Evolutionary conservation across 176 grass and related monocot species (phyloP).

Genomic region (maize (Zea mays)): DNA sequence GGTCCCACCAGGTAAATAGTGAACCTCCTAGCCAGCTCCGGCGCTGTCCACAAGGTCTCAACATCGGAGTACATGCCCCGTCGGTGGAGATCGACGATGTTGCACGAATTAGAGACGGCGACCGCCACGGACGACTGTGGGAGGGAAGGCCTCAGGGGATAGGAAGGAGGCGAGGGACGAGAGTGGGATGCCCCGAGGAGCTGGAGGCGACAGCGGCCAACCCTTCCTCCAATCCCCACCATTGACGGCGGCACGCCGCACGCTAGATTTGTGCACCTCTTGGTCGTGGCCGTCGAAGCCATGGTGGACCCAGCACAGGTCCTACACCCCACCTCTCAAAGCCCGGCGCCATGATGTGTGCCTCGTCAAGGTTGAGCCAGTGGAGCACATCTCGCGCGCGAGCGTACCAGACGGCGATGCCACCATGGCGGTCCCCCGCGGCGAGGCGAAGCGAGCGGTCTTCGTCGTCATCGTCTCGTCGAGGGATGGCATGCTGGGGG

Average conservation of each 20-base stretch:
- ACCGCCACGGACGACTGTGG: constrained; percentile 2
- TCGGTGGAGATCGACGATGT: constrained; percentile 42
- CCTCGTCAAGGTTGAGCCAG: constrained; percentile 73
- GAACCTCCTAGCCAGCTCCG: constrained; percentile 60
- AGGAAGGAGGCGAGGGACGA: constrained; percentile 51
- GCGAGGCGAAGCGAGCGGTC: constrained; percentile 65
- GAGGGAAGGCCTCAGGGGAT: constrained; percentile 5
- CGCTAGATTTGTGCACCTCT: too few relatives aligned
- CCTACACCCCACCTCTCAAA: constrained; percentile 67
- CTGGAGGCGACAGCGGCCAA: too few relatives aligned
- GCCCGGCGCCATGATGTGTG: constrained; percentile 40
- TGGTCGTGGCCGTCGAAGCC: constrained; percentile 63
- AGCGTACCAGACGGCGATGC: constrained; percentile 89
- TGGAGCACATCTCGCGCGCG: constrained; percentile 62
- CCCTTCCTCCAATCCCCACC: too few relatives aligned
- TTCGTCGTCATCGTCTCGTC: constrained; percentile 49
- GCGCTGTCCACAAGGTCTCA: constrained; percentile 47
- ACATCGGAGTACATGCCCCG: constrained; percentile 54
- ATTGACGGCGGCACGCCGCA: too few relatives aligned
- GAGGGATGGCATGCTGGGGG: constrained; percentile 24
- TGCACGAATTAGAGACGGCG: constrained; percentile 7
- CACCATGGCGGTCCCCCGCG: constrained; percentile 82
- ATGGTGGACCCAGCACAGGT: constrained; percentile 90
- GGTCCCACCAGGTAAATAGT: constrained; percentile 64
- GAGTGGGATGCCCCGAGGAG: constrained; percentile 49